phyloP scores from a whole-genome alignment of 2,329 filamentous ascomycete genomes.

The Penicillium sp. region DNA sequence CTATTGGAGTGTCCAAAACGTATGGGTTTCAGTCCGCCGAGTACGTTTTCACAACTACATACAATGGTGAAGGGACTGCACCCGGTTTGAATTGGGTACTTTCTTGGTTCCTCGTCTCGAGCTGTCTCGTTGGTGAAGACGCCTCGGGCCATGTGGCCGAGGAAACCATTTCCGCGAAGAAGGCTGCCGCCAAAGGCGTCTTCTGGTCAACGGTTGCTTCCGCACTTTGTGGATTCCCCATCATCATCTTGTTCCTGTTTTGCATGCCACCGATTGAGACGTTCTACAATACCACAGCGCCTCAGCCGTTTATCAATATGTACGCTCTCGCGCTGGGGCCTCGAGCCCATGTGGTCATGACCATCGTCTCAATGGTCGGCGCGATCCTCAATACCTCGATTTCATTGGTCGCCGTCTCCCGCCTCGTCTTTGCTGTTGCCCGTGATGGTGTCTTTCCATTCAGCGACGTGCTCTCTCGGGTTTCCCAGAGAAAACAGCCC shows the following conservation, averaged over 20 bases:
- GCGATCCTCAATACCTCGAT: constrained; percentile 45
- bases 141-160: constrained; percentile 28
- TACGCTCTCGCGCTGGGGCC: constrained; percentile 19
- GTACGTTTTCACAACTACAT: constrained; percentile 42
- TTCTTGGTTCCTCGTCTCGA: constrained; percentile 23
- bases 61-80: constrained; percentile 15
- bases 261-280: constrained; percentile 28
- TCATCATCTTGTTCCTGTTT: constrained; percentile 27
- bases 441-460: constrained; percentile 53
- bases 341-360: constrained; percentile 20
- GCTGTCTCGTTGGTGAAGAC: constrained; percentile 26
- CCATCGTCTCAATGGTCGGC: constrained; percentile 17
- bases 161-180: constrained; percentile 26
- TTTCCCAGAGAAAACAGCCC: constrained; percentile 48
- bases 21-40: constrained; percentile 43
- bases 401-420: constrained; percentile 48
- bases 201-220: constrained; percentile 28
- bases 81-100: constrained; percentile 27
- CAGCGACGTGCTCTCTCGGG: constrained; percentile 47
- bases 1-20: constrained; percentile 40
- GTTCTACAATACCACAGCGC: constrained; percentile 24
- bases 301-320: constrained; percentile 24
- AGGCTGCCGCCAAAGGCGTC: constrained; percentile 25
- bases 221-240: constrained; percentile 25
- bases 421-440: constrained; percentile 53